Base-by-base conservation (phyloP, 2,329 filamentous ascomycete genomes). In the Penicillium oxalicum region DNA sequence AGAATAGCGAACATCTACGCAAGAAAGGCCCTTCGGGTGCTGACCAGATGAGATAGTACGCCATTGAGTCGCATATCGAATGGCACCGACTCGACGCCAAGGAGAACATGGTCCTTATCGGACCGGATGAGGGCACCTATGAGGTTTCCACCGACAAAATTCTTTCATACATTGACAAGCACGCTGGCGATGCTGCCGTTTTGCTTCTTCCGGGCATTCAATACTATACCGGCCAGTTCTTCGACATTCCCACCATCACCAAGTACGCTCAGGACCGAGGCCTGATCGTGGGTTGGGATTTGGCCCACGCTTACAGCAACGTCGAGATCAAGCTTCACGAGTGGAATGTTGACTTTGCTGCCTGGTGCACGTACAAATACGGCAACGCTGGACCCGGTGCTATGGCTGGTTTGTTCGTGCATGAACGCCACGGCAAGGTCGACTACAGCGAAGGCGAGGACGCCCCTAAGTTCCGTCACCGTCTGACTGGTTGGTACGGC, bases 311-410 rank as follows among this genome's bases (percentile, higher is more conserved):
- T 0, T 87, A 80, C 36, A 90, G 87, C 29, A 95, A 95, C 61
- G 86, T 91, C 2, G 81, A 84, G 27, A 70, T 95, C 8, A 72
- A 78, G 49, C 76, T 95, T 18, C 88, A 94, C 66, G 87, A 91
- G 60, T 95, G 89, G 89, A 79, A 87, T 57, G 88, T 93, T 35
- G 90, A 95, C 66, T 94, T 94, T 59, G 89, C 90, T 7, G 87
- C 79, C 48, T 95, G 90, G 90, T 95, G 90, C 71, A 91, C 86
- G 6, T 95, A 95, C 77, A 95, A 95, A 73, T 95, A 95, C 71
- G 80, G 93, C 66, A 94, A 94, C 64, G 81, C 83, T 18, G 89
- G 90, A 0, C 88, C 90, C 0, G 90, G 89, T 1, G 77, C 83
- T 6, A 93, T 93, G 51, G 88, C 79, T 0, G 88, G 87, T 1